phyloP scores from a whole-genome alignment of 768 basidiomycete genomes.

The Auricularia heimuer region DNA sequence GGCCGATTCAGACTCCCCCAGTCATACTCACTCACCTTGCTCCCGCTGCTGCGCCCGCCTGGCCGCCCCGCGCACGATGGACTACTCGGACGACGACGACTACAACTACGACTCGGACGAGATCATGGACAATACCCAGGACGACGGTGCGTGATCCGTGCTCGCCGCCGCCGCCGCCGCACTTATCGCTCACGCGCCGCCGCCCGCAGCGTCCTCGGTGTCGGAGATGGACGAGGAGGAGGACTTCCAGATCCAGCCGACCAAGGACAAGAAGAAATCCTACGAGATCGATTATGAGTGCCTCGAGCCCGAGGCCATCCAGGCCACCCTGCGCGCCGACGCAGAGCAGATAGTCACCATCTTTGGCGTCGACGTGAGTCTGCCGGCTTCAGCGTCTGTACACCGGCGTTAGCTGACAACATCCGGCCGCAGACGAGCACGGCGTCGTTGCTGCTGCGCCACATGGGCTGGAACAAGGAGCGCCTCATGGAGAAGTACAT shows the following conservation, averaged over 20 bases:
- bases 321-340: conserved; percentile 67
- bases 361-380: conserved; percentile 79
- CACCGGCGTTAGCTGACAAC: conserved; percentile 3
- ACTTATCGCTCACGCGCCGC: conserved; percentile 12
- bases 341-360: conserved; percentile 82
- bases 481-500: conserved; percentile 93
- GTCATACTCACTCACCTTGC: not conserved
- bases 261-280: conserved; percentile 50
- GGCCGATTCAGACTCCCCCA: not conserved
- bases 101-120: conserved; percentile 15
- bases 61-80: not conserved
- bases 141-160: conserved; percentile 7
- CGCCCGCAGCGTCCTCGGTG: not conserved
- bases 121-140: conserved; percentile 14
- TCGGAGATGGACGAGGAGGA: conserved; percentile 50
- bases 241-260: conserved; percentile 44
- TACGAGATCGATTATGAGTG: conserved; percentile 84
- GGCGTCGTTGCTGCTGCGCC: conserved; percentile 69
- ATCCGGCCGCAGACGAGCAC: conserved; percentile 40
- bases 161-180: conserved; percentile 2
- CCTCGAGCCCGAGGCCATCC: conserved; percentile 61
- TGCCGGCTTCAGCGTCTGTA: not conserved
- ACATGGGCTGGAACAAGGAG: conserved; percentile 93
- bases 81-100: conserved; percentile 7
- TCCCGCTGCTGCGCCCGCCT: not conserved